Percentiles rank a stretch among this genome's conserved stretches.
These are phyloP conservation scores for Euphorbia peplus DNA, from an alignment of 345 rosid species.

Conservation along the genomic window DNA sequence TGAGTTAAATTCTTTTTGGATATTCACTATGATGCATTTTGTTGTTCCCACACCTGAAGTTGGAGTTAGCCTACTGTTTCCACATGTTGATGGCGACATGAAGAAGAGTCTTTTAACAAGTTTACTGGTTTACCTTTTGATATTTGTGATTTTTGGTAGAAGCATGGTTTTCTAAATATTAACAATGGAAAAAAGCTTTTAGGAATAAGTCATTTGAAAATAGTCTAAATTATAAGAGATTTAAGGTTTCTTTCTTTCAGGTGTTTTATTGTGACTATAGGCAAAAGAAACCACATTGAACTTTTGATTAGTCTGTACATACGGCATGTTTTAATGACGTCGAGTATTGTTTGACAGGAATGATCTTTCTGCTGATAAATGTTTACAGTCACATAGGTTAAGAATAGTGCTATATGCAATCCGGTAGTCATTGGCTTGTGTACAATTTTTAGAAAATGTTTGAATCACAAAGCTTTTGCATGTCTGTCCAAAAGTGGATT, in stretches of 20 bases:
- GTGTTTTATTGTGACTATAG: neutral
- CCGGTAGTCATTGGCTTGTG: neutral
- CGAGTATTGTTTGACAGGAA: neutral
- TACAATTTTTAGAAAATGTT: neutral
- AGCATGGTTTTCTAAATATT: neutral
- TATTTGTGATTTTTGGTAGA: no score
- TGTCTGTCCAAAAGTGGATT: neutral
- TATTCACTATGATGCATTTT: neutral
- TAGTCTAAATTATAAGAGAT: neutral
- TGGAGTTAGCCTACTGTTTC: neutral
- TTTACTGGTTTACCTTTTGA: neutral
- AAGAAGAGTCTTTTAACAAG: neutral
- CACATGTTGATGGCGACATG: neutral
- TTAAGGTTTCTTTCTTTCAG: neutral
- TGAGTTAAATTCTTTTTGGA: neutral
- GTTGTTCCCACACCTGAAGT: neutral
- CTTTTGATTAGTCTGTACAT: no score
- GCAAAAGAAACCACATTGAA: neutral
- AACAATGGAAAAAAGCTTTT: neutral
- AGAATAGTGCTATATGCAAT: neutral
- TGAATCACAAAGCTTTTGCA: neutral
- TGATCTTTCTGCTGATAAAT: neutral
- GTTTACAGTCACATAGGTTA: neutral
- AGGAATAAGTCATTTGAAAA: neutral
- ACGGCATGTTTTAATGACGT: no score